Conservation (phyloP, 768 basidiomycete genomes). For the Lactarius tabidus region DNA sequence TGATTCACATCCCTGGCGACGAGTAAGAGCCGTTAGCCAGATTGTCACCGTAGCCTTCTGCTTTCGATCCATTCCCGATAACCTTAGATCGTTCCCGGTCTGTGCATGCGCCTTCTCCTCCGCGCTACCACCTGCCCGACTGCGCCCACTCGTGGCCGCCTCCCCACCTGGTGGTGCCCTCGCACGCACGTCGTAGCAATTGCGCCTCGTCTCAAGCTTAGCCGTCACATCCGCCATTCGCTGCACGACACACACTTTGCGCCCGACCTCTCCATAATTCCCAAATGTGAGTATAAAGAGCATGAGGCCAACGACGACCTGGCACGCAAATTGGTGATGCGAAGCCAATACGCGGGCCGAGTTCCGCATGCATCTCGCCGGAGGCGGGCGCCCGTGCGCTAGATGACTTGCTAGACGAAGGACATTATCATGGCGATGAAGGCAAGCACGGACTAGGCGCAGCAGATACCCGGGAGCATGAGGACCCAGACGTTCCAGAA, state of each 20-base stretch:
- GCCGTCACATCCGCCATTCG: slow-evolving; percentile 25
- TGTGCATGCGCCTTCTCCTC: neutral
- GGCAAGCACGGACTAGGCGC: too few relatives aligned
- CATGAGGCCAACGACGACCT: slow-evolving; percentile 55
- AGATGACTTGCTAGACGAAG: too few relatives aligned
- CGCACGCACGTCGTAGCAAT: neutral
- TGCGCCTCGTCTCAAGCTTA: slow-evolving; percentile 21
- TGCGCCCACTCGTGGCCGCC: neutral
- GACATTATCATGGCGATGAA: slow-evolving; percentile 58
- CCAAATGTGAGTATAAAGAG: slow-evolving; percentile 59
- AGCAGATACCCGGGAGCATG: slow-evolving; percentile 64
- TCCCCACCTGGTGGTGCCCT: neutral
- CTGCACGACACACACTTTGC: slow-evolving; percentile 14
- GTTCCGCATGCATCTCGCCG: slow-evolving; percentile 35
- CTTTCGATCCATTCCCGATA: slow-evolving; percentile 19
- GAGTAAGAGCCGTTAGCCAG: slow-evolving; percentile 10
- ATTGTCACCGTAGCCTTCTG: neutral
- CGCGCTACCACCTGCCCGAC: neutral
- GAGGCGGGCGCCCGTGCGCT: slow-evolving; percentile 64
- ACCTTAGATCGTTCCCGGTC: slow-evolving; percentile 1
- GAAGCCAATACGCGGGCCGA: slow-evolving; percentile 56
- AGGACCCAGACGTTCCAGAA: slow-evolving; percentile 70
- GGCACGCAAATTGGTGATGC: slow-evolving; percentile 52
- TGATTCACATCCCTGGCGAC: slow-evolving; percentile 1
- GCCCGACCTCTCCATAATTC: slow-evolving; percentile 45